Conservation (phyloP, 257 asterid genomes). For the Solanum microdontum region DNA sequence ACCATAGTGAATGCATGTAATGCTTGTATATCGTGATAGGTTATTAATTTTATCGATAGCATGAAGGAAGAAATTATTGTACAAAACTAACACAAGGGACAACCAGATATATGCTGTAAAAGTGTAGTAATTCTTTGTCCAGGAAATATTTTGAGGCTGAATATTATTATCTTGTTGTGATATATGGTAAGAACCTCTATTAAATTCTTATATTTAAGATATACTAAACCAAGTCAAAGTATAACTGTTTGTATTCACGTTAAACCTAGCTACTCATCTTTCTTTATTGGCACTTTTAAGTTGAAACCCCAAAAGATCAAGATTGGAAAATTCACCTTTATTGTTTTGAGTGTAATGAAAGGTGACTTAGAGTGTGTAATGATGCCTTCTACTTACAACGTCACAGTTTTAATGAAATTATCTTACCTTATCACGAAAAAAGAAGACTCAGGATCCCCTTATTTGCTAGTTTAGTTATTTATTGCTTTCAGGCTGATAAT, state of each 20-base stretch:
- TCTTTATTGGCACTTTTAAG: background rate
- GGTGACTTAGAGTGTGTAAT: background rate
- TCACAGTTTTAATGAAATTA: background rate
- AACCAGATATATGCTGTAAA: background rate
- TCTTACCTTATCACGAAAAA: background rate
- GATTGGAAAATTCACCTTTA: background rate
- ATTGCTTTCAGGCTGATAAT: background rate
- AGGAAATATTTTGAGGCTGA: background rate
- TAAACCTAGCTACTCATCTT: background rate
- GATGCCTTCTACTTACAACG: background rate
- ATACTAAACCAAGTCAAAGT: background rate
- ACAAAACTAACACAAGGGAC: background rate
- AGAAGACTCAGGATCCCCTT: background rate
- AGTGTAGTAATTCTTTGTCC: background rate
- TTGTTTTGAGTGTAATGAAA: background rate
- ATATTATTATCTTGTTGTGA: background rate
- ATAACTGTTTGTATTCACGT: background rate
- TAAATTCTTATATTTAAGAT: background rate
- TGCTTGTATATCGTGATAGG: background rate
- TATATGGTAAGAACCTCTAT: background rate
- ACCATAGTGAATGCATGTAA: background rate
- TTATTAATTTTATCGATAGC: background rate
- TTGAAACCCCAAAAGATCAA: background rate
- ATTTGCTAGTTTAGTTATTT: background rate
- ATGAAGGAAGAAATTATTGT: background rate